These are phyloP conservation scores for Porcisia deanei DNA, from an alignment of 208 protist genomes.

Conservation along the genomic window DNA sequence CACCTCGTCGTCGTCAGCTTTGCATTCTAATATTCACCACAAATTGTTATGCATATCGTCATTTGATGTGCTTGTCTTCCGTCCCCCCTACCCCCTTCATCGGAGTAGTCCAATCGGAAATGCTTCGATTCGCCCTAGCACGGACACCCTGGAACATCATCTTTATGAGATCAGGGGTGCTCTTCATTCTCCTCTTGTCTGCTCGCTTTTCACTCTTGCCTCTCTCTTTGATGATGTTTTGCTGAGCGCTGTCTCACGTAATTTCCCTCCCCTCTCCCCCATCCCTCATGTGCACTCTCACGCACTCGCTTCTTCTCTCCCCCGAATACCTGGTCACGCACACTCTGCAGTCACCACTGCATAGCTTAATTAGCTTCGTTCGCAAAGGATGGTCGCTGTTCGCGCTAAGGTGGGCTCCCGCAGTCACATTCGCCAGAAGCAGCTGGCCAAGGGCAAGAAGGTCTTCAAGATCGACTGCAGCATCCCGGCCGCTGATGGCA, in stretches of 20 bases:
- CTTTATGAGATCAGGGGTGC: neutral
- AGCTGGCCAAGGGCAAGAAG: conserved; percentile 90
- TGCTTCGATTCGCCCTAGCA: too few species aligned
- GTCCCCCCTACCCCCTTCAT: too few species aligned
- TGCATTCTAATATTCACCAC: too few species aligned
- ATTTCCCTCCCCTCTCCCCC: neutral
- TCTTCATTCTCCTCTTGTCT: neutral
- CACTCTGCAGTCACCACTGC: neutral
- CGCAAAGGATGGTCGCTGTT: conserved; percentile 82
- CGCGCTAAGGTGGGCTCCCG: conserved; percentile 90
- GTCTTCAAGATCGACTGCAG: conserved; percentile 86
- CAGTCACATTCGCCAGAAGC: conserved; percentile 77
- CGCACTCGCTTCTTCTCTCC: neutral
- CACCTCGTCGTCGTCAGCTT: neutral
- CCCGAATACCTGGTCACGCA: neutral
- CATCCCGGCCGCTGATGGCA: conserved; percentile 58
- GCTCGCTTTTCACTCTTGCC: neutral
- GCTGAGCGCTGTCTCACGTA: too few species aligned
- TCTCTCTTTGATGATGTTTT: neutral
- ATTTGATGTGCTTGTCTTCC: too few species aligned
- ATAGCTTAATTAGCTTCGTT: neutral
- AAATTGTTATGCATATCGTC: too few species aligned
- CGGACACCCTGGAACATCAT: neutral
- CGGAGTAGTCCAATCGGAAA: too few species aligned
- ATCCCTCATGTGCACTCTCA: neutral